Percentiles rank a stretch among this genome's conserved stretches.
phyloP scores from a whole-genome alignment of 176 grass and related monocot genomes.

The Lolium rigidum region DNA sequence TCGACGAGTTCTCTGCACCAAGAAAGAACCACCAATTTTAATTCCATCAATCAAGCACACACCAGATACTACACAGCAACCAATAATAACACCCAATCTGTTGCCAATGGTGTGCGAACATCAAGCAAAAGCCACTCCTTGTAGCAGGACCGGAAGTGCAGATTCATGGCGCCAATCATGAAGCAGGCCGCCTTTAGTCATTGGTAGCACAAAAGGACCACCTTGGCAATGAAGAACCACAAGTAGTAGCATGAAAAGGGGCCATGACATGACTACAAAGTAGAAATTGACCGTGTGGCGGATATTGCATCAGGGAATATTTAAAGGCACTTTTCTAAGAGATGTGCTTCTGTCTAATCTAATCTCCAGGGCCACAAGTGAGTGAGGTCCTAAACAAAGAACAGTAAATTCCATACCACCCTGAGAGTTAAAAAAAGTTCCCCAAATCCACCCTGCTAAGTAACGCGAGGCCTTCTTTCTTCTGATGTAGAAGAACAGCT shows the following conservation, averaged over 20 bases:
- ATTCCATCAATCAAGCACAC: constrained; percentile 4
- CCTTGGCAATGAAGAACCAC: constrained; percentile 34
- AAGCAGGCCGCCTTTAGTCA: constrained; percentile 44
- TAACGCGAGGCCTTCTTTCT: constrained; percentile 25
- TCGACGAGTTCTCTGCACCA: constrained; percentile 83
- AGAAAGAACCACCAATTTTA: constrained; percentile 21
- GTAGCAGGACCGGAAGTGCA: too few relatives aligned
- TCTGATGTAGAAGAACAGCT: constrained; percentile 44
- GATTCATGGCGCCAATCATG: constrained; percentile 49
- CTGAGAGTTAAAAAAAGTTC: constrained; percentile 28
- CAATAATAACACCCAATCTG: not conserved
- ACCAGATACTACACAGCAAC: not conserved
- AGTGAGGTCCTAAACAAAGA: constrained; percentile 54
- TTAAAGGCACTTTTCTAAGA: constrained; percentile 70
- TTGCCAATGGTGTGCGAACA: not conserved
- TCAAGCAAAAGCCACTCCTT: constrained; percentile 25
- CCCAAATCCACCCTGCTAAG: not conserved
- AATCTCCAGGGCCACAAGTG: constrained; percentile 50
- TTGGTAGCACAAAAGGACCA: constrained; percentile 45
- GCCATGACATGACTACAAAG: constrained; percentile 48
- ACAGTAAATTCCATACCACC: constrained; percentile 45
- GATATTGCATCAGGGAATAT: constrained; percentile 69
- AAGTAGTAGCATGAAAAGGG: constrained; percentile 51
- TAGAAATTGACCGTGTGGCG: constrained; percentile 47
- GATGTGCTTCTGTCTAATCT: constrained; percentile 34